A percentile compares a stretch with the other conserved stretches of the same genome.
These are phyloP conservation scores for Guadua angustifolia DNA, from an alignment of 176 grass and related monocot genomes.

Conservation along the genomic window DNA sequence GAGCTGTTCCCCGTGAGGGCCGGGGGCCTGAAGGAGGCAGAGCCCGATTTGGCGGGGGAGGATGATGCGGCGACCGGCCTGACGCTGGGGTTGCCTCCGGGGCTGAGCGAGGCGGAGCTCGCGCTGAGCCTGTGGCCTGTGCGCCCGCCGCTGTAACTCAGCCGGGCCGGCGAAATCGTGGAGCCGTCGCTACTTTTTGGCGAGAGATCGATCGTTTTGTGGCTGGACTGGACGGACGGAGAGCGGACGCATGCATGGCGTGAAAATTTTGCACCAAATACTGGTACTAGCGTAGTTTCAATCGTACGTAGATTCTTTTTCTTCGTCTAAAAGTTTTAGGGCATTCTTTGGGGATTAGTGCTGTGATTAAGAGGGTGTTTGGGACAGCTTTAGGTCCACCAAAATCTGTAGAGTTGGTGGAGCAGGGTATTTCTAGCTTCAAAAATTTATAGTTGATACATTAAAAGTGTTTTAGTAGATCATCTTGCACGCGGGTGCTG, in stretches of 20 bases:
- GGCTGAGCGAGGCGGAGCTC: conserved; percentile 23
- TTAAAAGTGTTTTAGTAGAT: no score
- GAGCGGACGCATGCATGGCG: not conserved
- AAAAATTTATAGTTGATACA: no score
- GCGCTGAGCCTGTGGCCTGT: conserved; percentile 21
- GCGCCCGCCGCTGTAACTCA: not conserved
- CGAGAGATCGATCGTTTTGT: not conserved
- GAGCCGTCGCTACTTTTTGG: not conserved
- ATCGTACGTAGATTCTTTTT: not conserved
- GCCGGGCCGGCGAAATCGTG: not conserved
- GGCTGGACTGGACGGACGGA: not conserved
- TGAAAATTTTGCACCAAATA: not conserved
- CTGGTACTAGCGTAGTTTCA: not conserved
- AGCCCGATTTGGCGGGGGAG: not conserved
- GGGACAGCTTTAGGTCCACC: no score
- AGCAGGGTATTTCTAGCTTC: no score
- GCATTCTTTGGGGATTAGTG: not conserved
- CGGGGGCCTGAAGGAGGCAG: conserved; percentile 2
- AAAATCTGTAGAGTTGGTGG: no score
- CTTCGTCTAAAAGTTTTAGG: no score
- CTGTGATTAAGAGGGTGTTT: no score
- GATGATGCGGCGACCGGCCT: conserved; percentile 21
- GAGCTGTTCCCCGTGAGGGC: conserved; percentile 19
- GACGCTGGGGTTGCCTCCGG: conserved; percentile 42
- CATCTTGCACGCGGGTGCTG: no score